These are phyloP conservation scores for Chamaecyparis obtusa DNA, from an alignment of 75 land plant genomes.

Conservation along the genomic window DNA sequence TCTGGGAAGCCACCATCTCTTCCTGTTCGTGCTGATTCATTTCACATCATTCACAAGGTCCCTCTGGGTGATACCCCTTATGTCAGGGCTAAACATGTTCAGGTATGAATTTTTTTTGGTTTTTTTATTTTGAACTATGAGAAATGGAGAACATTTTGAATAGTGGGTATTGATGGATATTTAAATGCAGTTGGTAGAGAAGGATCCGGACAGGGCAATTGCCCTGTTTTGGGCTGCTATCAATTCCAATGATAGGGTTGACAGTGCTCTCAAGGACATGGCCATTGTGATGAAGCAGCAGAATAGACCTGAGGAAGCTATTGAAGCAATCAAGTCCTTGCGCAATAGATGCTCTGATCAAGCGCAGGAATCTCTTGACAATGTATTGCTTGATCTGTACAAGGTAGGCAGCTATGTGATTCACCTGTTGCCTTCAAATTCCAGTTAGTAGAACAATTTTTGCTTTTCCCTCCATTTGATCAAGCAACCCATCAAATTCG, in stretches of 20 bases:
- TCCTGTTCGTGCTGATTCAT: constrained; percentile 69
- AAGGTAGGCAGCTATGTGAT: constrained; percentile 47
- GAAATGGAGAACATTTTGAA: not conserved
- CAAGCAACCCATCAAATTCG: not conserved
- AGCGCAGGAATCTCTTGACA: constrained; percentile 94
- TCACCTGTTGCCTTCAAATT: not conserved
- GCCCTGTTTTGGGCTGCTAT: constrained; percentile 98
- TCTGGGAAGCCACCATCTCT: constrained; percentile 15
- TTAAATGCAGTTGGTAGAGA: constrained; percentile 75
- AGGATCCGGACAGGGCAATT: constrained; percentile 91
- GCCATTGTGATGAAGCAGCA: constrained; percentile 99
- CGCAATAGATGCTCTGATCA: constrained; percentile 92
- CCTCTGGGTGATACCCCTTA: constrained; percentile 95
- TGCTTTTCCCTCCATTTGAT: not conserved
- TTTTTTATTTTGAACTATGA: not conserved
- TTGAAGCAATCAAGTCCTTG: constrained; percentile 95
- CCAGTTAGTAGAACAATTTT: not conserved
- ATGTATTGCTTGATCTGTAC: constrained; percentile 88
- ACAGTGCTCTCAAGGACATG: constrained; percentile 98
- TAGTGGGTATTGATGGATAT: not conserved
- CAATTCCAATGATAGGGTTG: constrained; percentile 93
- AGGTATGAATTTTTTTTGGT: constrained; percentile 31
- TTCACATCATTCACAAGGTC: constrained; percentile 92
- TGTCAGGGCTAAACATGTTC: constrained; percentile 90
- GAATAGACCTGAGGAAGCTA: constrained; percentile 93